Conservation (phyloP, 345 rosid species). For the Aethionema arabicum region DNA sequence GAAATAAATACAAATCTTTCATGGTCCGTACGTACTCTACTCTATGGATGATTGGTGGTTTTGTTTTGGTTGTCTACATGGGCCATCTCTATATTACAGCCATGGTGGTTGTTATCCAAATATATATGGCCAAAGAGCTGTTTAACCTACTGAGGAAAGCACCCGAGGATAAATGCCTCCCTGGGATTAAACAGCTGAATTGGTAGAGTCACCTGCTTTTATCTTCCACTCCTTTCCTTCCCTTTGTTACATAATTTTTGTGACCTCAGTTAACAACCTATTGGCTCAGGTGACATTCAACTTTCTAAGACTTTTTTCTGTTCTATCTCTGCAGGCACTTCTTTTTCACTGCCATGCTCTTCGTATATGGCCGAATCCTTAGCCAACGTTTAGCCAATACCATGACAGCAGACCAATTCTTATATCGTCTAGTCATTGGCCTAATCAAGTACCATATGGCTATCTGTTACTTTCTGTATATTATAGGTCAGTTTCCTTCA, state of each 20-base stretch:
- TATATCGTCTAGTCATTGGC: slow-evolving; percentile 75
- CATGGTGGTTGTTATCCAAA: slow-evolving; percentile 93
- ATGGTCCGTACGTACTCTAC: slow-evolving; percentile 75
- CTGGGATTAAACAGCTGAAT: slow-evolving; percentile 79
- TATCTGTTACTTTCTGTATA: slow-evolving; percentile 80
- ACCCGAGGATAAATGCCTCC: slow-evolving; percentile 81
- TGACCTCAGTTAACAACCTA: background rate
- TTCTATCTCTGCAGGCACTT: slow-evolving; percentile 64
- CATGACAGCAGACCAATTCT: slow-evolving; percentile 72
- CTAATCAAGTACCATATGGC: slow-evolving; percentile 91
- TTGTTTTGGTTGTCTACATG: slow-evolving; percentile 78
- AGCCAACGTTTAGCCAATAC: slow-evolving; percentile 92
- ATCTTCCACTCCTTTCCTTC: background rate
- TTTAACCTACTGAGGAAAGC: slow-evolving; percentile 83
- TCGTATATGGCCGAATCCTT: slow-evolving; percentile 92
- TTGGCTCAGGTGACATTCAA: slow-evolving; percentile 15
- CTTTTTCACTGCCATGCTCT: slow-evolving; percentile 96
- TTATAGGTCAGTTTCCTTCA: slow-evolving; percentile 64
- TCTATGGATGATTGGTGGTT: slow-evolving; percentile 92
- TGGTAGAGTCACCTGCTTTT: slow-evolving; percentile 47
- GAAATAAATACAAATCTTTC: slow-evolving; percentile 74
- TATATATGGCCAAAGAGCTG: slow-evolving; percentile 87
- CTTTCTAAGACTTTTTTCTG: slow-evolving; percentile 6
- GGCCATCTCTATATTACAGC: slow-evolving; percentile 97
- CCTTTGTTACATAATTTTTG: background rate